Base-by-base conservation (phyloP, 345 rosid species). In the Aegle marmelos region DNA sequence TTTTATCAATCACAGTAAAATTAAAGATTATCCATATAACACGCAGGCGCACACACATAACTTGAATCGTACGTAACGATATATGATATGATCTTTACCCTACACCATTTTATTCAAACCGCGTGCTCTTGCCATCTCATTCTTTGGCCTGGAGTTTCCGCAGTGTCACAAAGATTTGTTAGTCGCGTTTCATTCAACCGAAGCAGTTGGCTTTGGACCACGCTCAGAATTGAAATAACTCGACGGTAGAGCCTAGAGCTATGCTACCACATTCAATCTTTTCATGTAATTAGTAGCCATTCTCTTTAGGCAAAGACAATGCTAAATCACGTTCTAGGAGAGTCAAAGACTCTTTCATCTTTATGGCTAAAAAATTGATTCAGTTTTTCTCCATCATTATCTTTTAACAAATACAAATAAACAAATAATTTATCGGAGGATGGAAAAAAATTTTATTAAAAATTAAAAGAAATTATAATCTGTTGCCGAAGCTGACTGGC, bases 161-260 rank as follows among this genome's bases (percentile, higher is more conserved):
- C 54, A 53, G 74, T 48, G 69, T 59, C 39, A 0, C 8, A n/a
- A 21, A 0, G 11, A 37, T 8, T 9, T 6, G 33, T 0, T 13
- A 21, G 45, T 76, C 59, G 54, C 65, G 22, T 71, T 30, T 33
- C 37, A 34, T 13, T 34, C 1, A 7, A 48, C 4, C 28, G 10
- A n/a, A 5, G 34, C 34, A 6, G 37, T 17, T 53, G 57, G n/a
- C 6, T 53, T 57, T 62, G 73, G 73, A 73, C 77, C 77, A 66
- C 73, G 19, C 41, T 0, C 22, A 3, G 7, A 57, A 17, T 8
- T n/a, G 16, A 16, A 25, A 11, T 5, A 17, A 60, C 36, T 14
- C 27, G 5, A 39, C 27, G 58, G 6, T 13, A 13, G 50, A 13
- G 50, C 17, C 50, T 14, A 13, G 50, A 45, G 50, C 50, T 27